Percentiles rank a stretch among this genome's conserved stretches.
Evolutionary conservation across 495 filamentous ascomycete genomes (phyloP).

Genomic region (Hyphodiscus hymeniophilus): DNA sequence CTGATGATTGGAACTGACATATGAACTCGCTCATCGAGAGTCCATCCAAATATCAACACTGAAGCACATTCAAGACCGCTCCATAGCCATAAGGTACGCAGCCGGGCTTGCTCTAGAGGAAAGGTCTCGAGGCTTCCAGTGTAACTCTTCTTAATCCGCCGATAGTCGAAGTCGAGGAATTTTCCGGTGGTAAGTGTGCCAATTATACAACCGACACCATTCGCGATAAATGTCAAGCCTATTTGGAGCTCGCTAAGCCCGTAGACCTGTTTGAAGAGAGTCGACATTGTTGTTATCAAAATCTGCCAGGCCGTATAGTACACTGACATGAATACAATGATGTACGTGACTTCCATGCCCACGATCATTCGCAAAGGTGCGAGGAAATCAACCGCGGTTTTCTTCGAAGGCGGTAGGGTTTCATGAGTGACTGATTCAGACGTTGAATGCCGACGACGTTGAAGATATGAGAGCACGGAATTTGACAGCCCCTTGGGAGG

Average conservation of each 20-base stretch:
- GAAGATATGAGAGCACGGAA: constrained; percentile 13
- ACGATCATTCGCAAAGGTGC: constrained; percentile 16
- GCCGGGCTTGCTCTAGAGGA: constrained; percentile 32
- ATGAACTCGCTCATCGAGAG: constrained; percentile 23
- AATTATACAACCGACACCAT: constrained; percentile 57
- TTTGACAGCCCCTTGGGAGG: constrained; percentile 21
- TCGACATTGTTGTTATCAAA: constrained; percentile 45
- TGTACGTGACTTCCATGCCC: constrained; percentile 23
- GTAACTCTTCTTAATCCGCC: constrained; percentile 30
- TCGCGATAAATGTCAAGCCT: constrained; percentile 50
- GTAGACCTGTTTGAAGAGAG: constrained; percentile 51
- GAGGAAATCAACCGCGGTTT: constrained; percentile 13
- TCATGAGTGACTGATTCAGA: background rate
- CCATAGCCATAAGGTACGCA: constrained; percentile 29
- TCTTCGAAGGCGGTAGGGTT: constrained; percentile 8
- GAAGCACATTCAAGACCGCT: constrained; percentile 27
- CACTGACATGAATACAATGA: constrained; percentile 41
- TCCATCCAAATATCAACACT: constrained; percentile 32
- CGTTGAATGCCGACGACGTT: constrained; percentile 2
- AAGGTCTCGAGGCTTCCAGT: constrained; percentile 23
- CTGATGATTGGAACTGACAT: constrained; percentile 26
- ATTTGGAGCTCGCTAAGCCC: constrained; percentile 53
- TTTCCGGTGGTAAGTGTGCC: constrained; percentile 57
- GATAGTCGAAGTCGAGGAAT: constrained; percentile 42
- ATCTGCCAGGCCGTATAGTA: constrained; percentile 51